Base-by-base conservation (phyloP, 345 rosid species). In the Psidium friedrichsthalianum region DNA sequence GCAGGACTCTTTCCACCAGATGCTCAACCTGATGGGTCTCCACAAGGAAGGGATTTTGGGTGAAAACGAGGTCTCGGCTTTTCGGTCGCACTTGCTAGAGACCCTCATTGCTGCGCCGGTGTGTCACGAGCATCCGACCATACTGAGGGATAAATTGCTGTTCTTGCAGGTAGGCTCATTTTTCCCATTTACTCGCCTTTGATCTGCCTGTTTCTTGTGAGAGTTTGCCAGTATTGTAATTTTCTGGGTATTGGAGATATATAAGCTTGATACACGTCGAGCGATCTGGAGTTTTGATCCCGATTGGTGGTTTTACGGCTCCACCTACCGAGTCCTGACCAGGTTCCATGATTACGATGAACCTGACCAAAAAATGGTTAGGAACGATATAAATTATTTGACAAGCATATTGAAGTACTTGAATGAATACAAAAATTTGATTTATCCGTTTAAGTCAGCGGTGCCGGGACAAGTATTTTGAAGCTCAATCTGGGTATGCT, bases 1-100 rank as follows among this genome's bases (percentile, higher is more conserved):
- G 91, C 98, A 95, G 82, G 95, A 95, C 82, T 95, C 95, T 6
- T 95, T 88, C 90, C 95, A 92, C 87, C 96, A 93, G 88, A 95
- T 95, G 84, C 86, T 94, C 87, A 94, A 95, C 69, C 81, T 95
- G 89, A 94, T 93, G 89, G 98, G 95, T 3, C 90, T 95, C 32
- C 93, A 93, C 61, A 93, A 90, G 85, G 96, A 93, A 88, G 96
- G 94, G 85, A 95, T 95, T 78, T 64, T 94, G 78, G 88, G 88
- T 52, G 94, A 91, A 85, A 81, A 78, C 64, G 94, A 95, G 84
- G 94, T 95, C 83, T 85, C 91, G 5, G 90, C 94, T 49, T 95
- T 94, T 40, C 86, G 94, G 76, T 54, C 93, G 0, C 96, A 93
- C 87, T 86, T 94, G 91, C 92, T 95, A 14, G 94, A 95, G 61